Conservation (phyloP, 805 yeast genomes). For the Jamesozyma spencerorum region DNA sequence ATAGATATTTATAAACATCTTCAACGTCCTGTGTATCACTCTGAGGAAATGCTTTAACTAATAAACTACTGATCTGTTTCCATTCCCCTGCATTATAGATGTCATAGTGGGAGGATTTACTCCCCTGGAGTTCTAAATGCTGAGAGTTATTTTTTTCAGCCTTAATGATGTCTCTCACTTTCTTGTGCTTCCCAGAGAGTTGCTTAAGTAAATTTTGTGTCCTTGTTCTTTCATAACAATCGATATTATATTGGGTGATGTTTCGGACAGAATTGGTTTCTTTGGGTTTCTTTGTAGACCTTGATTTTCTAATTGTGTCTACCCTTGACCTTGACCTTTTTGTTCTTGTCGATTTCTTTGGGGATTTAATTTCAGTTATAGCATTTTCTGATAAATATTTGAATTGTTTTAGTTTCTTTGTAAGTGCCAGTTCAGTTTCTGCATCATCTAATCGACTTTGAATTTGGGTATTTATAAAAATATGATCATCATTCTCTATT, state of each 20-base stretch:
- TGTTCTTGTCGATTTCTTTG: background rate
- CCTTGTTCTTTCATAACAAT: slow-evolving; percentile 8
- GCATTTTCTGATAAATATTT: slow-evolving; percentile 8
- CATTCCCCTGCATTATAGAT: slow-evolving; percentile 27
- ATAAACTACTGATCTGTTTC: slow-evolving; percentile 13
- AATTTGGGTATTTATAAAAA: slow-evolving; percentile 27
- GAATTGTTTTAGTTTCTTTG: slow-evolving; percentile 15
- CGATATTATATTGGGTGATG: slow-evolving; percentile 8
- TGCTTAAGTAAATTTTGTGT: slow-evolving; percentile 14
- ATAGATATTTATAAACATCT: slow-evolving; percentile 18
- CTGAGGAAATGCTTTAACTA: slow-evolving; percentile 19
- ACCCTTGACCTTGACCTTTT: background rate
- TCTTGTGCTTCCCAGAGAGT: slow-evolving; percentile 27
- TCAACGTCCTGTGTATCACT: slow-evolving; percentile 14
- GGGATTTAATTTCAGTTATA: background rate
- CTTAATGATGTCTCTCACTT: slow-evolving; percentile 21
- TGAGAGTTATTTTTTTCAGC: slow-evolving; percentile 1
- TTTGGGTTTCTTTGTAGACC: slow-evolving; percentile 1
- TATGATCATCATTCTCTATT: too few relatives aligned
- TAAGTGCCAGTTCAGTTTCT: slow-evolving; percentile 14
- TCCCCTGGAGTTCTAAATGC: background rate
- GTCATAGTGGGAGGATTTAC: slow-evolving; percentile 7
- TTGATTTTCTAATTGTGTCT: background rate
- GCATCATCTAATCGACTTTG: slow-evolving; percentile 26
- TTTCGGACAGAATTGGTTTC: slow-evolving; percentile 5